phyloP scores from a whole-genome alignment of 805 yeast genomes.

The Lipomyces mesembrius region DNA sequence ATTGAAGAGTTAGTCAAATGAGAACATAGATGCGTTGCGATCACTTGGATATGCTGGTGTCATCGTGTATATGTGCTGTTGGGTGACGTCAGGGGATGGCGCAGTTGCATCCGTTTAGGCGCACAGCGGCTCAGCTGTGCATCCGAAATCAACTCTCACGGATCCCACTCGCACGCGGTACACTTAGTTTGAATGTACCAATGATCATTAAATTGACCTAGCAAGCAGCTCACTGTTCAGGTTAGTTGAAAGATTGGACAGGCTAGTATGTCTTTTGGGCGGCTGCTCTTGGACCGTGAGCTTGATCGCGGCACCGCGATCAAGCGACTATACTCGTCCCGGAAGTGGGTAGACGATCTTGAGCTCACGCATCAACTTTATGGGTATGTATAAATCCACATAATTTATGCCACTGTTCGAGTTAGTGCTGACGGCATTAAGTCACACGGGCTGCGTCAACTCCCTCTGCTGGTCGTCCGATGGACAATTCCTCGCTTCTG shows the following conservation, averaged over 20 bases:
- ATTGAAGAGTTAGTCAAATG: too few species aligned
- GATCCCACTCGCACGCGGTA: too few species aligned
- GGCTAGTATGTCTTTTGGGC: not conserved
- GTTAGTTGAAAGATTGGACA: not conserved
- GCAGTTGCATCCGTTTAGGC: too few species aligned
- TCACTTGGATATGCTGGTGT: too few species aligned
- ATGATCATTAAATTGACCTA: not conserved
- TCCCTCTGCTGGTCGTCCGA: conserved; percentile 36
- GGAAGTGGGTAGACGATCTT: conserved; percentile 22
- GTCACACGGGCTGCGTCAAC: conserved; percentile 36
- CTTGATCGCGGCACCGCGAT: conserved; percentile 3
- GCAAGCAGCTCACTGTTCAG: not conserved
- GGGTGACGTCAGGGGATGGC: too few species aligned
- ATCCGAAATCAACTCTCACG: too few species aligned
- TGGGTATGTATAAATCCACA: conserved; percentile 17
- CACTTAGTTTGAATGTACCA: not conserved
- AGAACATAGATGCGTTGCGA: too few species aligned
- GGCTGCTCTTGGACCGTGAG: conserved; percentile 11
- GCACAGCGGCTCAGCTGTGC: too few species aligned
- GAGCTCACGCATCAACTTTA: conserved; percentile 34
- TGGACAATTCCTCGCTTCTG: conserved; percentile 35
- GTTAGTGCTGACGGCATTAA: conserved; percentile 2
- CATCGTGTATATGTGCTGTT: too few species aligned
- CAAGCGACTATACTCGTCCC: conserved; percentile 19
- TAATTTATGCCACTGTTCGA: not conserved